Base-by-base conservation (phyloP, 306 rosid genomes). In the Casuarina cunninghamiana region DNA sequence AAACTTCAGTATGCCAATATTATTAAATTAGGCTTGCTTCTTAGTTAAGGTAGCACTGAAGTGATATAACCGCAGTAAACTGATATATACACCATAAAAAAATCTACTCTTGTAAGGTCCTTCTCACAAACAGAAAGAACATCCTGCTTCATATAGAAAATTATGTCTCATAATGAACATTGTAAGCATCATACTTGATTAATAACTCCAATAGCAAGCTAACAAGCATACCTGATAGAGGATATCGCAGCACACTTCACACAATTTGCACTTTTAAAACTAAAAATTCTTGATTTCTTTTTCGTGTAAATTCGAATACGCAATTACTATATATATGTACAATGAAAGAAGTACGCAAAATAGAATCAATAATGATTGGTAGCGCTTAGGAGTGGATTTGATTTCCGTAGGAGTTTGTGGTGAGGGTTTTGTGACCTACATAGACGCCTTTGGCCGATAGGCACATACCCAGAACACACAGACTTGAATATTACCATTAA, bases 151-250 rank as follows among this genome's bases (percentile, higher is more conserved):
- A 41, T n/a, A 42, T 66, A 2, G 15, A 43, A 66, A 41, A 66
- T 42, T 66, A 58, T 50, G 7, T 44, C 39, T 35, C 44, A 38
- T 44, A 39, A 78, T 54, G 62, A 75, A 72, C 70, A 39, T 42
- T 39, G 48, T 46, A 78, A 60, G 61, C 43, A 32, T 48, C 67
- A 62, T 8, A 32, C 55, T 16, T 69, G 67, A 77, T 72, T 39
- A 39, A 71, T 72, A 45, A 76, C 39, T n/a, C 35, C 0, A 67
- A 51, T 17, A 41, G 62, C 79, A 61, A 21, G 67, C 38, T 48
- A 37, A 72, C 35, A 81, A 53, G n/a, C 73, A 66, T 10, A 3
- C 66, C 53, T 3, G 81, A 65, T 58, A 38, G 7, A n/a, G 54
- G 21, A 60, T 66, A 61, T 37, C 66, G 73, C 3, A 71, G 15